Conservation (phyloP, 2,329 filamentous ascomycete species). For the Hypoxylon sp. region DNA sequence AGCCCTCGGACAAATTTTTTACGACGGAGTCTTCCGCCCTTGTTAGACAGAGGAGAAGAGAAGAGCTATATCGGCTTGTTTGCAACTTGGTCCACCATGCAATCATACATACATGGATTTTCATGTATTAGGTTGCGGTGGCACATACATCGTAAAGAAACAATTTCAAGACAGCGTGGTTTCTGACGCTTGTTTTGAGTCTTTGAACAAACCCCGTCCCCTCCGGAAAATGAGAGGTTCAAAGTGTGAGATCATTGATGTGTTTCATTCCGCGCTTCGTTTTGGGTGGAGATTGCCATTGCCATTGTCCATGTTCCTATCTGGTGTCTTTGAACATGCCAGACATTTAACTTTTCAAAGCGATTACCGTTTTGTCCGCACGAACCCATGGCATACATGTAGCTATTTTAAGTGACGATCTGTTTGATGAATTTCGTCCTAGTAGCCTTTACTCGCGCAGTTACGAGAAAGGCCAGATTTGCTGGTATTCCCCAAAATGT, state of each 20-base stretch:
- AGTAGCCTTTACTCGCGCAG: constrained; percentile 5
- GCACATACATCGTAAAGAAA: constrained; percentile 33
- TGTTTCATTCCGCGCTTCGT: constrained; percentile 37
- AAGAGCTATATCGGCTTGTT: constrained; percentile 29
- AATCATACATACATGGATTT: constrained; percentile 17
- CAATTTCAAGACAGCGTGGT: constrained; percentile 34
- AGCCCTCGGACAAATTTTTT: constrained; percentile 28
- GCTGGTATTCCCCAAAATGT: constrained; percentile 14
- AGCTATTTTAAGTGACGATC: constrained; percentile 17
- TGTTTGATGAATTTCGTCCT: constrained; percentile 14
- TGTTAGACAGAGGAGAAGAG: constrained; percentile 11
- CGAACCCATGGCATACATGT: constrained; percentile 7
- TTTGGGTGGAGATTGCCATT: constrained; percentile 31
- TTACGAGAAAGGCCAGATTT: constrained; percentile 21
- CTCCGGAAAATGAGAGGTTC: constrained; percentile 19
- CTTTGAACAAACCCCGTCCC: constrained; percentile 20
- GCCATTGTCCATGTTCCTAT: neutral
- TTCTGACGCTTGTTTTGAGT: constrained; percentile 25
- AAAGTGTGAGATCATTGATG: constrained; percentile 27
- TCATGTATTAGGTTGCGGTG: constrained; percentile 35
- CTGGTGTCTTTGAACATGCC: neutral
- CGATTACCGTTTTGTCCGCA: constrained; percentile 11
- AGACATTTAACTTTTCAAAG: constrained; percentile 14
- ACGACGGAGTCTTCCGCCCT: constrained; percentile 34
- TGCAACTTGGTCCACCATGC: constrained; percentile 32